phyloP scores from a whole-genome alignment of 805 yeast species.

The Yarrowia alimentaria region DNA sequence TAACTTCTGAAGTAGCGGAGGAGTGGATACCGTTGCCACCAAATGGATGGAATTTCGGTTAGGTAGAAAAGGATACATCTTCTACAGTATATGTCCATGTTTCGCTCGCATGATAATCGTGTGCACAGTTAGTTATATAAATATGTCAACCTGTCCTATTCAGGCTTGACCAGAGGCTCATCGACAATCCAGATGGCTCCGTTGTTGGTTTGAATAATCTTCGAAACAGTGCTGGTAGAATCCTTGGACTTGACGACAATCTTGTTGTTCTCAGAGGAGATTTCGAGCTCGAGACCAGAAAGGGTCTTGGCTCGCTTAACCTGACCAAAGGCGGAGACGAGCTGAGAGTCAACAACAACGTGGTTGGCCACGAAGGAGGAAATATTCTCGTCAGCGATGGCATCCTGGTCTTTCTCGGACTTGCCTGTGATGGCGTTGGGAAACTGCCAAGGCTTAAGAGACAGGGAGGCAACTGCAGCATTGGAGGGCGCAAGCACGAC shows the following conservation, averaged over 20 bases:
- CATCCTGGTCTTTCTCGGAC: slow-evolving; percentile 48
- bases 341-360: slow-evolving; percentile 39
- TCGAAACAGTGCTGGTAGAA: slow-evolving; percentile 20
- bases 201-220: slow-evolving; percentile 30
- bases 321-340: slow-evolving; percentile 4
- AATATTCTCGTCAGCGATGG: slow-evolving; percentile 51
- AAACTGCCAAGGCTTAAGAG: slow-evolving; percentile 78
- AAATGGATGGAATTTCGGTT: too few relatives aligned
- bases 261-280: slow-evolving; percentile 9
- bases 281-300: slow-evolving; percentile 29
- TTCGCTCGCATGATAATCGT: too few relatives aligned
- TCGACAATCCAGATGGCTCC: slow-evolving; percentile 39
- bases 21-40: too few relatives aligned
- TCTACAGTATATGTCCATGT: too few relatives aligned
- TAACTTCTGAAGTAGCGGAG: too few relatives aligned
- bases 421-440: slow-evolving; percentile 51
- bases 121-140: slow-evolving; percentile 4
- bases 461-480: slow-evolving; percentile 52
- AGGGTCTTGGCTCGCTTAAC: slow-evolving; percentile 35
- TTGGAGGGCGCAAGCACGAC: slow-evolving; percentile 73
- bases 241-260: slow-evolving; percentile 29
- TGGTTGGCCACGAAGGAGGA: slow-evolving; percentile 62
- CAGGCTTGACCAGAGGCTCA: slow-evolving; percentile 29
- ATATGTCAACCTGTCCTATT: not conserved
- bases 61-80: too few relatives aligned